Evolutionary conservation across 257 asterid genomes (phyloP), one percentile per base, ranked within the genome.

Genomic region (Salvia hispanica): DNA sequence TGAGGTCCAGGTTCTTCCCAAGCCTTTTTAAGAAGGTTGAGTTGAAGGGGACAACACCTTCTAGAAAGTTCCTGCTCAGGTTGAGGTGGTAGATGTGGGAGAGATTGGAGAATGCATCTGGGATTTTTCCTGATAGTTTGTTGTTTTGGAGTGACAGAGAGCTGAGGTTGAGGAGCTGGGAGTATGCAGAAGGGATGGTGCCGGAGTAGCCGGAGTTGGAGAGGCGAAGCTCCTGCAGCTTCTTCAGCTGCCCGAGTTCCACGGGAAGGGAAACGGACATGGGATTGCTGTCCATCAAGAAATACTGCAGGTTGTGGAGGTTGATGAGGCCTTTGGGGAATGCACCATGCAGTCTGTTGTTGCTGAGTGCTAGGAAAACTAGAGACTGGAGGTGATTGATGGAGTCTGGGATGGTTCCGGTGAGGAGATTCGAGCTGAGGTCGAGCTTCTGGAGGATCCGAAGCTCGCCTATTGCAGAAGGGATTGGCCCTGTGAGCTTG

Each of bases 281-380:
- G 3, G 97, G 97, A 58, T 91, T 91, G 53, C 80, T 87, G 61
- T 91, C 97, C 97, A 88, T 86, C 40, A 91, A 62, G 64, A 91
- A 88, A 59, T 86, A 88, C 53, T 91, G 95, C 75, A 91, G 39
- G 25, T 21, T 85, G 39, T 80, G 84, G 44, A 91, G 44, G 11
- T 52, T 74, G 0, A 58, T 37, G 2, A 88, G 40, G 11, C 90
- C 83, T 4, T 36, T 47, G 0, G 96, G 95, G 12, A 86, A 85
- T 1, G 46, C 40, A 2, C 97, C 95, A 5, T 59, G 57, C 14
- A 91, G 15, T 44, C 73, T 68, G 50, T 91, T 91, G 81, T 68
- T 86, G 80, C 96, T 88, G 48, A 88, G 40, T 5, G 96, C 97
- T 61, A 91, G 62, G 84, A 91, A 91, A 72, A 50, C 80, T 68